Base-by-base conservation (phyloP, 192 early-diverging fungal genomes). In the Coemansia umbellata region DNA sequence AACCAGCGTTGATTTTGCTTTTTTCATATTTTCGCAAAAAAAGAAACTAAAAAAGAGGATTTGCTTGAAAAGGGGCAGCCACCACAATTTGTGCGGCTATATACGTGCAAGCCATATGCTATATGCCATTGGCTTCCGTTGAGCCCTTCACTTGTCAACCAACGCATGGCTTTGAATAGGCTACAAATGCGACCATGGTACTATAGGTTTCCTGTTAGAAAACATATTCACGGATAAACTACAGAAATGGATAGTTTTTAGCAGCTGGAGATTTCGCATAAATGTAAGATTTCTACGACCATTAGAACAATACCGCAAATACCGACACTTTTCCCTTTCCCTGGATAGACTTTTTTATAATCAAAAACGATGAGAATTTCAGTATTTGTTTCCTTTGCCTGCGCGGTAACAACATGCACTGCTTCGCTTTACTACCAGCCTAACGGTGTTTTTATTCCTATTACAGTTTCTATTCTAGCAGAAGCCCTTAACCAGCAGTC, bases 371-470 rank as follows among this genome's bases (percentile, higher is more conserved):
- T 63, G 58, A 60, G 22, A 11, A 8, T 52, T 30, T 51, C 47
- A 0, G 14, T 28, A 28, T 14, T 51, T 23, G 33, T 44, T 21
- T 13, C 47, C 3, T 28, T 44, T n/a, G 32, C 33, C 11, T 45
- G 26, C 26, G 28, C 43, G 0, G 14, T 45, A 5, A 14, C 43
- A 1, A 45, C 17, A 27, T 45, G 43, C 32, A 44, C 47, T 9
- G 36, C 21, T 3, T 37, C 47, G 37, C 18, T 71, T 2, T 63
- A 64, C 48, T 55, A 64, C 47, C 54, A 60, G 53, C 61, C 61
- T 55, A 63, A 63, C 33, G 60, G 54, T 18, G 36, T 59, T 18
- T 59, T 59, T 66, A 45, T 50, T 9, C 63, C 63, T 10, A 35
- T 54, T 26, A 48, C 63, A 3, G 13, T 66, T 14, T 58, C 55